A percentile compares a stretch with the other conserved stretches of the same genome.
Evolutionary conservation across 352 stramenopile species (phyloP).

Genomic region (Pythium dissimile): DNA sequence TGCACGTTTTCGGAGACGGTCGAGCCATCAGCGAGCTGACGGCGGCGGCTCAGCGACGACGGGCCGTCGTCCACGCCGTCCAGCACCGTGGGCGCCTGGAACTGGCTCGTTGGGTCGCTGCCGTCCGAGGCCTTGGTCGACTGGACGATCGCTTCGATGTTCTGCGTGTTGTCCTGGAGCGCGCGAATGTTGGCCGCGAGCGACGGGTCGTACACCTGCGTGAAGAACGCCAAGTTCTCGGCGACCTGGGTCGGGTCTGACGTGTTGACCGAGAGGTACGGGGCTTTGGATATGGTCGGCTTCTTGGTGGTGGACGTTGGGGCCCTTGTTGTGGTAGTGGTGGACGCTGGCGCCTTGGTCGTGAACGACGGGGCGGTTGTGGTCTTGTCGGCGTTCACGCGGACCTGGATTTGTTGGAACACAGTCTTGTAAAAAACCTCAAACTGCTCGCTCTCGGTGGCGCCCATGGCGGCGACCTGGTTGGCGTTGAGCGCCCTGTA

Average conservation of each 20-base stretch:
- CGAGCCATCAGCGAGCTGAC: conserved; percentile 29
- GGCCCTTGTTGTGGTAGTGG: neutral
- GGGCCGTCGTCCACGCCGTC: conserved; percentile 25
- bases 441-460: conserved; percentile 40
- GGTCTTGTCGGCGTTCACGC: conserved; percentile 10
- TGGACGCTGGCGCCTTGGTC: conserved; percentile 5
- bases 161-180: conserved; percentile 46
- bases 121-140: conserved; percentile 77
- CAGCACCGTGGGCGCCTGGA: conserved; percentile 52
- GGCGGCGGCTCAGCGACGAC: conserved; percentile 31
- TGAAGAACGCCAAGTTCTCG: conserved; percentile 38
- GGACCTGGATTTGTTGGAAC: conserved; percentile 49
- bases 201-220: conserved; percentile 47
- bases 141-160: conserved; percentile 55
- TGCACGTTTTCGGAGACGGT: conserved; percentile 41
- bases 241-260: conserved; percentile 24
- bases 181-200: conserved; percentile 44
- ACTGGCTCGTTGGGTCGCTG: conserved; percentile 80
- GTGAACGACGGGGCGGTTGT: conserved; percentile 13
- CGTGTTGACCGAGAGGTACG: conserved; percentile 13
- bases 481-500: conserved; percentile 54
- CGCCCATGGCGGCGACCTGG: conserved; percentile 38
- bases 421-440: conserved; percentile 59
- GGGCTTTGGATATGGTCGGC: neutral
- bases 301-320: neutral